phyloP scores from a whole-genome alignment of 176 grass and related monocot genomes.

The Ensete ventricosum region DNA sequence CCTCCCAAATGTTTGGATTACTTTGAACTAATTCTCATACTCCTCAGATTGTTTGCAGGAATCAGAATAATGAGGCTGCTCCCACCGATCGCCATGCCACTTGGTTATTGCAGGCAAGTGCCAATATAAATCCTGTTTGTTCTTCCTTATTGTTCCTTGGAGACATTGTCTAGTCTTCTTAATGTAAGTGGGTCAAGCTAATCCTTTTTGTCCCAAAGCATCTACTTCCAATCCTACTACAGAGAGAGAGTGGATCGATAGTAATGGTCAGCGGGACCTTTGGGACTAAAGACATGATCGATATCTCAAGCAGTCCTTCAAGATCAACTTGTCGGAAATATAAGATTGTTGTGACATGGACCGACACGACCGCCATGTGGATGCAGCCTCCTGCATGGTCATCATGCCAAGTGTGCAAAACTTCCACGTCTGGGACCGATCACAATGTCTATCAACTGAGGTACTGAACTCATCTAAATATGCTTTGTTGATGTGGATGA shows the following conservation, averaged over 20 bases:
- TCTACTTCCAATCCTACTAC: no score
- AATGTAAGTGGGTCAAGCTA: neutral
- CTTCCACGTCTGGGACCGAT: no score
- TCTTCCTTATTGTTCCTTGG: neutral
- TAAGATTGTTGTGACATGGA: neutral
- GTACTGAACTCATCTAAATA: no score
- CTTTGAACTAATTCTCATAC: neutral
- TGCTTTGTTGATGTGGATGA: no score
- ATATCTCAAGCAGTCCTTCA: neutral
- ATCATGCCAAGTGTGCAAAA: no score
- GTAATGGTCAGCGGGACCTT: neutral
- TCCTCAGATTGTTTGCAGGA: neutral
- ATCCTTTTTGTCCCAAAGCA: neutral
- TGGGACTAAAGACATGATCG: neutral
- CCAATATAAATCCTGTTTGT: neutral
- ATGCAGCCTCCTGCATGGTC: no score
- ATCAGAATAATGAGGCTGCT: neutral
- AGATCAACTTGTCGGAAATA: neutral
- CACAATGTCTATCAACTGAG: no score
- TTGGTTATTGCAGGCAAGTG: neutral
- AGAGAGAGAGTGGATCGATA: no score
- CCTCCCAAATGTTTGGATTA: neutral
- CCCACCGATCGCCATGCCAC: neutral
- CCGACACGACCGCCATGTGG: no score
- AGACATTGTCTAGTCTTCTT: neutral